Evolutionary conservation across 192 early-diverging fungal species (phyloP), one percentile per base, ranked within the genome.

Genomic region (Gamsiella multidivaricata): DNA sequence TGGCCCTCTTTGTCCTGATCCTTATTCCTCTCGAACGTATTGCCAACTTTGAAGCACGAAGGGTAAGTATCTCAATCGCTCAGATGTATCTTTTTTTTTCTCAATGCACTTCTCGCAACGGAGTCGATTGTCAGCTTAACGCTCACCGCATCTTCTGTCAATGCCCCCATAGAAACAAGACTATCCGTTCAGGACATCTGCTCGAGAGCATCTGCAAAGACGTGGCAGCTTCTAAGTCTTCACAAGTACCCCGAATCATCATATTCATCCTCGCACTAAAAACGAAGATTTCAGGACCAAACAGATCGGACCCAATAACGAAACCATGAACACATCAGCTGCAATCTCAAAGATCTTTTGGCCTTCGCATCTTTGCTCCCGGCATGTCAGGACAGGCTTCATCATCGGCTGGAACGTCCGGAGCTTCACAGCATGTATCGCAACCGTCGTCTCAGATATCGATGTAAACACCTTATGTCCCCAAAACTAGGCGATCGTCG

Each of bases 371-470:
- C 42, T 84, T n/a, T 86, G 84, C 61, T 71, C 81, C 22, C 70
- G 78, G 17, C 70, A 81, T 50, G 55, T 69, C 34, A 67, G 61
- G 54, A 64, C 76, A 20, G 86, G 86, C 5, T 88, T 80, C 47
- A 75, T 88, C 3, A 71, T 88, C 25, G 86, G 86, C 7, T 88
- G 86, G 86, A 83, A 82, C 54, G 79, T 82, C 61, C 65, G 80
- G 22, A 62, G 72, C 14, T 80, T 69, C 49, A 85, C 84, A 6
- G 62, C 82, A 15, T 88, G 86, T 61, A 81, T 88, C 33, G 84
- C 86, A 20, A 70, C 84, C 3, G 60, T 88, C 5, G 72, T 86
- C n/a, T 69, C 73, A 9, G 70, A 83, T 58, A 64, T 86, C 22
- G 72, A 86, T 55, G 84, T 88, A 83, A 73, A 55, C 8, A 4